Evolutionary conservation across 768 basidiomycete genomes (phyloP), one percentile per base, ranked within the genome.

Genomic region (Infundibulicybe gibba): DNA sequence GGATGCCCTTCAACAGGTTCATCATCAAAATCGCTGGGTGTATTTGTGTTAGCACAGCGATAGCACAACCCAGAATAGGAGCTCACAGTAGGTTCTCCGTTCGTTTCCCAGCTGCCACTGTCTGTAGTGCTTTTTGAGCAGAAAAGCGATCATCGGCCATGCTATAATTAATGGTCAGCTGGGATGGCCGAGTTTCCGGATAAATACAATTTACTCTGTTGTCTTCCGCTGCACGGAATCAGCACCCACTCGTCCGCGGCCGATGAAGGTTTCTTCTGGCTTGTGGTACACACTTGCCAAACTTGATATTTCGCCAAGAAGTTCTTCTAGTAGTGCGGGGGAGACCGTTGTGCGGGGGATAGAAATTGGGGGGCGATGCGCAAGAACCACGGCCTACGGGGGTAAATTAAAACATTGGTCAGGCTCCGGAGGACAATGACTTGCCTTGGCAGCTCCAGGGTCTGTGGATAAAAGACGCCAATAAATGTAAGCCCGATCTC

Each of bases 221-320:
- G 71, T 80, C 64, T 76, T 85, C 56, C 75, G 72, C 52, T 82
- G 80, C 54, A 94, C 72, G 5, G 87, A 73, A 54, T 94, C 91
- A 0, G 83, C 90, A 6, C 92, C 87, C 47, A 97, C 74, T 41
- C 94, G 77, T 6, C 97, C 95, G 53, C 83, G 83, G 0, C 95
- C 97, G 47, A 99, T 81, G 58, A 99, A 99, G 0, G 97, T 97
- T 61, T 93, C 90, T 32, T 84, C 85, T 0, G 97, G 97, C 64
- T 97, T 97, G 70, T 99, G 97, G 61, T 99, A 99, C 2, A 95
- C 93, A 60, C 93, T 95, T 5, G 93, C 91, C 15, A 98, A 69
- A 38, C 79, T 83, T 1, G 91, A 92, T 16, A 98, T 80, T 62
- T 98, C 97, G 25, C 86, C 82, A 0, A 98, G 66, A 2, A 99